These are phyloP conservation scores for Tetrapisispora phaffii DNA, from an alignment of 805 yeast species.

Conservation along the genomic window DNA sequence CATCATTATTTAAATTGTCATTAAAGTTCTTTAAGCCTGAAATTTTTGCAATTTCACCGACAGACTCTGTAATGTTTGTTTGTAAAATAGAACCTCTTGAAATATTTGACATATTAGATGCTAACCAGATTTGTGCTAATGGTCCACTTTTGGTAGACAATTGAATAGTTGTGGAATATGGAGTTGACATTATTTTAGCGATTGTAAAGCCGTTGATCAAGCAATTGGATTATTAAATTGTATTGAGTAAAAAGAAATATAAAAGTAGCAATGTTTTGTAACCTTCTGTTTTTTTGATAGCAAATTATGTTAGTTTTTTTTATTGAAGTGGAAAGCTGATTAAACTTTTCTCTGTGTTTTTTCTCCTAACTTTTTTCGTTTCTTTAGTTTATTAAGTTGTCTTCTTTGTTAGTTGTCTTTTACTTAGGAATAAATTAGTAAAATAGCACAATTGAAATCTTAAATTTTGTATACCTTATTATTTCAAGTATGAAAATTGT, in stretches of 20 bases:
- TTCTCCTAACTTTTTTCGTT: too few species aligned
- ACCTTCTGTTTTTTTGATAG: not conserved
- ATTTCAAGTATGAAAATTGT: too few species aligned
- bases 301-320: slow-evolving; percentile 4
- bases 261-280: not conserved
- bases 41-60: slow-evolving; percentile 50
- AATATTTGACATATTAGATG: slow-evolving; percentile 54
- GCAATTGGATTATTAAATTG: not conserved
- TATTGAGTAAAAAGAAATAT: not conserved
- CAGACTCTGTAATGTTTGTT: slow-evolving; percentile 60
- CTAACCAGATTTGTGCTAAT: slow-evolving; percentile 83
- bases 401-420: not conserved
- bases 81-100: slow-evolving; percentile 47
- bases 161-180: slow-evolving; percentile 4
- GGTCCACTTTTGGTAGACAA: slow-evolving; percentile 60
- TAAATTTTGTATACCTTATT: too few species aligned
- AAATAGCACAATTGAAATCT: not conserved
- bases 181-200: slow-evolving; percentile 3
- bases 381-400: not conserved
- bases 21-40: slow-evolving; percentile 16
- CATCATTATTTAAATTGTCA: slow-evolving; percentile 4
- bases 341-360: too few species aligned
- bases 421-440: not conserved
- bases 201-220: not conserved
- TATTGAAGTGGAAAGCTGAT: not conserved